Evolutionary conservation across 192 early-diverging fungal species (phyloP), one percentile per base, ranked within the genome.

Genomic region (Coemansia sp.): DNA sequence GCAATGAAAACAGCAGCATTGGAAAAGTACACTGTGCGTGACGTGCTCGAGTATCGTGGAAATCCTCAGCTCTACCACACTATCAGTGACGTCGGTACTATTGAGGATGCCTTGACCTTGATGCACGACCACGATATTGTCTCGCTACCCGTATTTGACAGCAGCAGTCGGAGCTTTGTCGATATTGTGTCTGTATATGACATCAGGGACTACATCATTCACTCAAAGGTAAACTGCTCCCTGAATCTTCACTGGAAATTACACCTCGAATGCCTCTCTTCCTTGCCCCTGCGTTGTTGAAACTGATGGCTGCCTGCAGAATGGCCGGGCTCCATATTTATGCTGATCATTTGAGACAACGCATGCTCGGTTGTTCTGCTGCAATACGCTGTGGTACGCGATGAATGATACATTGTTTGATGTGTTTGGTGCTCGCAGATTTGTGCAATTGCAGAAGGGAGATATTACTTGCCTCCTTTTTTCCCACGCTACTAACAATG

Each of bases 141-240:
- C 62, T 81, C 78, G 16, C 54, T 81, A 8, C 78, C 78, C 10
- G 78, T 81, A 7, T 71, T 75, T 26, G 18, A 19, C 16, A 28
- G 48, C 30, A 18, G 4, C 27, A 28, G 52, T n/a, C 28, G 23
- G 16, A 25, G 58, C 44, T 75, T 75, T 12, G 60, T 81, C 31
- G 78, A 81, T 28, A 71, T 81, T n/a, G 54, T 81, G 18, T 72
- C 78, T 16, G 65, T 76, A 4, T 74, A 81, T 56, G 78, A 81
- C 44, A 58, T 81, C 22, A 51, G 78, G 16, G 73, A 81, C 69
- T 73, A 81, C 27, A 72, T 81, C 1, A 71, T 66, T 16, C 62
- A 65, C 32, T 56, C 74, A 9, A 32, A 51, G 49, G 74, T 77
- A 76, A 60, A 68, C 34, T 38, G 2, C 10, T 1, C 34, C 8